Conservation (phyloP, 2,329 filamentous ascomycete species). For the Venturia oleaginea region DNA sequence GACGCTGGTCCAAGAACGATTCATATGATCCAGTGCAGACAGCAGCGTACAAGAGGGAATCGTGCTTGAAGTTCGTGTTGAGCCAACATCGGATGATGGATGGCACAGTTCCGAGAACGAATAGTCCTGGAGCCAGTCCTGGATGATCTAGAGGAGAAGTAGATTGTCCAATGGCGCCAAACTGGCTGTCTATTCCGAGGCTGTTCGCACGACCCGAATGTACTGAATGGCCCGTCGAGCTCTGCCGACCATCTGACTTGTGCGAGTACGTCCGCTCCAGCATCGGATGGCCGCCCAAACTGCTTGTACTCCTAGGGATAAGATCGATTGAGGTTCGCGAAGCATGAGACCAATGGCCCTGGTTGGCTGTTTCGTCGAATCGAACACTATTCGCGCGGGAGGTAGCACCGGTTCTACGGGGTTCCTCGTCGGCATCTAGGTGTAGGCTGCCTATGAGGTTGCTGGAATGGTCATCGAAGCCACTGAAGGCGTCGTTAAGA, state of each 20-base stretch:
- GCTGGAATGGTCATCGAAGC: conserved; percentile 79
- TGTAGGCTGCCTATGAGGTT: conserved; percentile 73
- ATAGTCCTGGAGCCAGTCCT: conserved; percentile 72
- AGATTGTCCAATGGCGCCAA: conserved; percentile 52
- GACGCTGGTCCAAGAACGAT: conserved; percentile 67
- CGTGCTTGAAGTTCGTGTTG: conserved; percentile 80
- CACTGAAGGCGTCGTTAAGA: conserved; percentile 76
- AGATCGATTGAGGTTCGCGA: conserved; percentile 79
- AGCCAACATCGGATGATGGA: conserved; percentile 96
- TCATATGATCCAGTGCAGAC: conserved; percentile 86
- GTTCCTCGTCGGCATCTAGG: conserved; percentile 79
- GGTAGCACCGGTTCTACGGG: conserved; percentile 71
- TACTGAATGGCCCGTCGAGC: conserved; percentile 78
- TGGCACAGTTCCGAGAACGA: conserved; percentile 79
- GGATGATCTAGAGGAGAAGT: conserved; percentile 64
- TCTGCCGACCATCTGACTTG: conserved; percentile 91
- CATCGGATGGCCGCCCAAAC: conserved; percentile 68
- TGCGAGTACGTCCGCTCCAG: conserved; percentile 88
- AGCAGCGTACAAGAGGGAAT: conserved; percentile 80
- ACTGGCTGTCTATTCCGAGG: conserved; percentile 72
- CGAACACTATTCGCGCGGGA: conserved; percentile 95
- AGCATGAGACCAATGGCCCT: conserved; percentile 78
- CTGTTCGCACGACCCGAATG: conserved; percentile 82
- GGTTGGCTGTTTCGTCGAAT: conserved; percentile 91
- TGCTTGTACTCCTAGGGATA: conserved; percentile 67